Conservation (phyloP, 768 basidiomycete species). For the Sistotremastrum niveocremeum region DNA sequence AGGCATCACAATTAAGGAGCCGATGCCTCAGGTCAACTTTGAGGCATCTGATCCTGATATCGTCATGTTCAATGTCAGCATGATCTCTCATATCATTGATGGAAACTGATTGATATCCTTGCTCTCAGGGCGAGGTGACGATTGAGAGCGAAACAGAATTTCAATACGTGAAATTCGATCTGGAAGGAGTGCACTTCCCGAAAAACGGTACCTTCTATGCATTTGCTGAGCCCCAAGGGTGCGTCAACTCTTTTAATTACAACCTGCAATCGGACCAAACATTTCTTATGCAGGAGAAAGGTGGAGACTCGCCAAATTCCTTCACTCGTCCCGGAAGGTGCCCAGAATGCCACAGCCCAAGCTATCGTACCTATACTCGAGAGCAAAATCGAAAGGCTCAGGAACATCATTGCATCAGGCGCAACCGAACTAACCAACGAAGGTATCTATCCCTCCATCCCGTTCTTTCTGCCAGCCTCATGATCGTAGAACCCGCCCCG, state of each 20-base stretch:
- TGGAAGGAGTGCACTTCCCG: conserved; percentile 67
- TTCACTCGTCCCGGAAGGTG: conserved; percentile 42
- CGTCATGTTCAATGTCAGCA: too few species aligned
- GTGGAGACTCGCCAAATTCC: conserved; percentile 59
- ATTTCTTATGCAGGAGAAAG: conserved; percentile 24
- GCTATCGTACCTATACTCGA: conserved; percentile 47
- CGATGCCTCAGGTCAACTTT: conserved; percentile 23
- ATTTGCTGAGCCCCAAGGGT: conserved; percentile 54
- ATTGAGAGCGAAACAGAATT: not conserved
- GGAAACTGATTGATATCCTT: too few species aligned
- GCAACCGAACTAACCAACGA: conserved; percentile 34
- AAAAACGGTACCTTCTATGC: conserved; percentile 68
- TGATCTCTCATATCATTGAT: too few species aligned
- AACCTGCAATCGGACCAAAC: conserved; percentile 1
- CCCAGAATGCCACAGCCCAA: conserved; percentile 43
- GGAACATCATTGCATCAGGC: conserved; percentile 52
- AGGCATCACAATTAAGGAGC: conserved; percentile 54
- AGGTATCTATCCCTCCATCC: conserved; percentile 7
- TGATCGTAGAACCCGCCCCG: conserved; percentile 27
- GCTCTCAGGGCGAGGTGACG: too few species aligned
- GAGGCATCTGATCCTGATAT: too few species aligned
- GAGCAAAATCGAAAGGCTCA: conserved; percentile 43
- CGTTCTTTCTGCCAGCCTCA: not conserved
- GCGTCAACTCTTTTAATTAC: conserved; percentile 7
- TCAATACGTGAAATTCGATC: conserved; percentile 50